Conservation (phyloP, 2,329 filamentous ascomycete species). For the Mariannaea sp. region DNA sequence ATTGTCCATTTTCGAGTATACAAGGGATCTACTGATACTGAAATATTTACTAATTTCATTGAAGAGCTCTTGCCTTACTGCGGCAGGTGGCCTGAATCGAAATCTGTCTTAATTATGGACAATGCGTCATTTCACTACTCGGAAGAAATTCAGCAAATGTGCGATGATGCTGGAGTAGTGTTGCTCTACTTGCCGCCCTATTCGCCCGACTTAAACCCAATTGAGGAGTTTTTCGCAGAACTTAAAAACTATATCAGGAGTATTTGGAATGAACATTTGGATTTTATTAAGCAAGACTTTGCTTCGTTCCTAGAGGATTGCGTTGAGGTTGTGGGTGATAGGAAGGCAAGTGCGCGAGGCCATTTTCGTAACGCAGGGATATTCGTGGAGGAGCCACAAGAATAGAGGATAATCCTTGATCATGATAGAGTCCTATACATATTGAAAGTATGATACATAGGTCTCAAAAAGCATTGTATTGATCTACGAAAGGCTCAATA, state of each 20-base stretch:
- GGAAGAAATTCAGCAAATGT: slow-evolving; percentile 38
- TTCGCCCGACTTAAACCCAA: slow-evolving; percentile 34
- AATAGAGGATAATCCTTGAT: too few species aligned
- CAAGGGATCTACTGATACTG: slow-evolving; percentile 36
- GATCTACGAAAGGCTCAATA: not conserved
- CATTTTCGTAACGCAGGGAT: slow-evolving; percentile 15
- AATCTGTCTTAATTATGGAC: slow-evolving; percentile 44
- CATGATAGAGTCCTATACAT: too few species aligned
- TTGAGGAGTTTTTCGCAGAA: slow-evolving; percentile 32
- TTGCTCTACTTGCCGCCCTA: slow-evolving; percentile 28
- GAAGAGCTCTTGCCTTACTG: slow-evolving; percentile 37
- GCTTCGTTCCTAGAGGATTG: slow-evolving; percentile 27
- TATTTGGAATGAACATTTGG: slow-evolving; percentile 19
- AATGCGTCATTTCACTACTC: slow-evolving; percentile 41
- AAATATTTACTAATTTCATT: slow-evolving; percentile 39
- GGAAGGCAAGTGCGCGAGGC: slow-evolving; percentile 12
- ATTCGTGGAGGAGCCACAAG: not conserved
- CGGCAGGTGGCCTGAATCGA: slow-evolving; percentile 40
- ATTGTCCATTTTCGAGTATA: slow-evolving; percentile 36
- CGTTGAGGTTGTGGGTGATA: slow-evolving; percentile 24
- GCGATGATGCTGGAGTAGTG: slow-evolving; percentile 22
- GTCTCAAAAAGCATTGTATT: not conserved
- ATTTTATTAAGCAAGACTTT: slow-evolving; percentile 27
- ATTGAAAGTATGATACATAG: too few species aligned
- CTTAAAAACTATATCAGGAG: slow-evolving; percentile 29